A percentile compares a stretch with the other conserved stretches of the same genome.
Conservation (phyloP, 164 flowering plant species). For the Brasenia schreberi region DNA sequence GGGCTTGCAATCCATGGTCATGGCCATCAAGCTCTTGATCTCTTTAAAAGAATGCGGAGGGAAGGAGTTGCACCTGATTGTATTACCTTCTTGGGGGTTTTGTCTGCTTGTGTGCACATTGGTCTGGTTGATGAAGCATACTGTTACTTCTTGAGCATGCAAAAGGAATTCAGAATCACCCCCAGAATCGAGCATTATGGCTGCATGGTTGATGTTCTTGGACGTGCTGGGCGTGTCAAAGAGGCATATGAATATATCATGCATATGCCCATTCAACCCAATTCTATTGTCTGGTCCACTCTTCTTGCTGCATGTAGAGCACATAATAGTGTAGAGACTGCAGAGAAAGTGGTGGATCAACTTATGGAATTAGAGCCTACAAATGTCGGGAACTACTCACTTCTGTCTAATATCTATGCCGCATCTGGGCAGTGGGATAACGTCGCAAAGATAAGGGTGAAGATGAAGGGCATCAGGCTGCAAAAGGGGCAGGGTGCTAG, state of each 20-base stretch:
- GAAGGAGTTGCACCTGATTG: constrained; percentile 27
- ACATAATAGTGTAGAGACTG: constrained; percentile 40
- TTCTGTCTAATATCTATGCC: constrained; percentile 64
- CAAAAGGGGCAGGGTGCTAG: constrained; percentile 53
- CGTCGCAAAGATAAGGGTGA: constrained; percentile 37
- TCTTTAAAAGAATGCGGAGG: constrained; percentile 30
- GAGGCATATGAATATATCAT: constrained; percentile 16
- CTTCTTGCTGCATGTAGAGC: constrained; percentile 18
- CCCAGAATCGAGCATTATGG: constrained; percentile 22
- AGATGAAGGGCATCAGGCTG: constrained; percentile 31
- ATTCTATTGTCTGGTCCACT: constrained; percentile 61
- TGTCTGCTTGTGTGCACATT: constrained; percentile 14
- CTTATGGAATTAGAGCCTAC: constrained; percentile 31
- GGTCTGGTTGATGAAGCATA: constrained; percentile 15
- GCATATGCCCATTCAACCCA: constrained; percentile 19
- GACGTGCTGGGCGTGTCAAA: constrained; percentile 12
- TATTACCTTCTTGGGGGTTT: constrained; percentile 15
- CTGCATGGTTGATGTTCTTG: constrained; percentile 23
- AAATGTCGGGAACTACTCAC: constrained; percentile 40
- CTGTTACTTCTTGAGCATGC: constrained; percentile 13
- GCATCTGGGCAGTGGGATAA: constrained; percentile 51
- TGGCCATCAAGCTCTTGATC: constrained; percentile 30
- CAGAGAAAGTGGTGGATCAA: constrained; percentile 34
- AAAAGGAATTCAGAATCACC: constrained; percentile 20
- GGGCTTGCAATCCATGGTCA: constrained; percentile 70